Evolutionary conservation across 176 grass and related monocot genomes (phyloP), one percentile per base, ranked within the genome.

Genomic region (Guadua angustifolia): DNA sequence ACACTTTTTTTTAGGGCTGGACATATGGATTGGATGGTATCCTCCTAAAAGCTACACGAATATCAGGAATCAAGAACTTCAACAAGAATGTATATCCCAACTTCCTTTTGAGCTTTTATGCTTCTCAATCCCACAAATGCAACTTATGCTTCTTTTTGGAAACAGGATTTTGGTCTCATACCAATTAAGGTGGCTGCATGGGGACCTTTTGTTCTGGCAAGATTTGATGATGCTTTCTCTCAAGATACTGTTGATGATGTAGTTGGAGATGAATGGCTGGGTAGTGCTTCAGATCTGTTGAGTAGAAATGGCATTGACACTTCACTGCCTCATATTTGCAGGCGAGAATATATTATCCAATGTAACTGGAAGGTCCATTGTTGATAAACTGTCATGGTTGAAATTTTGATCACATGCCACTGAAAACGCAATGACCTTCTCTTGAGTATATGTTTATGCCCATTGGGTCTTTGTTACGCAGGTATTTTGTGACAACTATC

Each of bases 401-500:
- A 60, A 0, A 66, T 24, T 79, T 86, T 47, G 7, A 43, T 92
- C 43, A 74, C 0, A 56, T 62, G 17, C 47, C 45, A 66, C 57
- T 78, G 29, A 82, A 47, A 53, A 82, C 40, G 18, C n/a, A 49
- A 4, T 45, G 40, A 59, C 1, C 45, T 38, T 86, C 47, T 67
- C 45, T 49, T 71, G 45, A 77, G 42, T 32, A 61, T 79, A 10
- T 45, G 33, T 26, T 26, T 79, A 59, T 55, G 22, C 59, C 29
- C 68, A 36, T 71, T 21, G 8, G 47, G 43, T 83, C 6, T 51
- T 68, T 68, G 16, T 63, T 33, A 79, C 89, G 75, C 63, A 98
- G 95, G 93, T 95, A 4, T 98, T 95, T 65, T 98, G 95, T 66
- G 95, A 98, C 70, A 98, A 98, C 80, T 98, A 95, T 89, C 63